Base-by-base conservation (phyloP, 371 early-diverging fungal species). In the Actinomucor elegans region DNA sequence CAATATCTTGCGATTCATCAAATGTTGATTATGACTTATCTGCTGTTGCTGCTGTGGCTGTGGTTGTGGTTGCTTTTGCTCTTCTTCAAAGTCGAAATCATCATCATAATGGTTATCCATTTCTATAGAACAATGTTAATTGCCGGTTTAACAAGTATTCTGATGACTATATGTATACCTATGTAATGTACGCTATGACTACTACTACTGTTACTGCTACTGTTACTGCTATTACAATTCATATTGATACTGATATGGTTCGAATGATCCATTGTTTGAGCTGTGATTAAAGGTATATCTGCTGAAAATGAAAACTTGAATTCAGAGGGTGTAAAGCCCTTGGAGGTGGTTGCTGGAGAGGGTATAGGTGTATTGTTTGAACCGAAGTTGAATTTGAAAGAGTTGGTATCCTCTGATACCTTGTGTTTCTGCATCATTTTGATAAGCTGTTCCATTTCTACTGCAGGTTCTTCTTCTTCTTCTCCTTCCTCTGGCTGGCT, bases 391-490 rank as follows among this genome's bases (percentile, higher is more conserved):
- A 56, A 56, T n/a, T 56, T 31, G 17, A 56, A 57, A 5, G 50
- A 48, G 4, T 35, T 24, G 0, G 35, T 12, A 15, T 59, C 57
- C 26, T 65, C 60, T 3, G 65, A 65, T 17, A 65, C 60, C 44
- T 52, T 56, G 18, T 65, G 59, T 10, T 65, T 59, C 35, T 41
- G 44, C 55, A 65, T 50, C 65, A 65, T 65, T n/a, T 52, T 44
- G 8, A 65, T 59, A n/a, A 64, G 33, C 4, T 64, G 55, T 23
- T 64, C 64, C 37, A 64, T 64, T 15, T 61, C 61, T 31, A 31
- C 55, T n/a, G n/a, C n/a, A 8, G 38, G 18, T 23, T 33, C 38
- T 14, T 31, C 32, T 15, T 21, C 15, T 42, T 42, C 24, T 23
- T 32, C 28, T 12, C 12, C 36, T 31, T 59, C 29, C 17, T 48